Percentiles rank a stretch among this genome's conserved stretches.
Evolutionary conservation across 441 rosid species (phyloP).

Genomic region (Eruca vesicaria): DNA sequence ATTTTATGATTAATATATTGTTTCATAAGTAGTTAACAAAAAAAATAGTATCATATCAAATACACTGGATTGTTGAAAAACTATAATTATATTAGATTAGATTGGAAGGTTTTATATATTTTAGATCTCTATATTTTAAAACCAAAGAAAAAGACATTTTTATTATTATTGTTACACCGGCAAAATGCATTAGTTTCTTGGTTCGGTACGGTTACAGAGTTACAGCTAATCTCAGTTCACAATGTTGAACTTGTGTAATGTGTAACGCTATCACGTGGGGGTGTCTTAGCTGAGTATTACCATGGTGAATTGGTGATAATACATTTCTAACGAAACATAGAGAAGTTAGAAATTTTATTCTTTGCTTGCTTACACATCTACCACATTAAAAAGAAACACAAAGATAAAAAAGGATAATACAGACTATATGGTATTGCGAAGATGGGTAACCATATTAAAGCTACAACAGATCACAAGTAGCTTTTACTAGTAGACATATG

Average conservation of each 20-base stretch:
- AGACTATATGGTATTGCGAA: background rate
- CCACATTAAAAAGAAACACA: background rate
- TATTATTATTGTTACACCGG: background rate
- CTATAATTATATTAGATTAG: too few species aligned
- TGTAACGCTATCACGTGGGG: background rate
- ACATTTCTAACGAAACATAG: background rate
- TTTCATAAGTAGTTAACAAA: too few species aligned
- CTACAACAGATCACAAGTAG: background rate
- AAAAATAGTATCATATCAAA: too few species aligned
- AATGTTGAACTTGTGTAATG: background rate
- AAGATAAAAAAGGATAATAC: background rate
- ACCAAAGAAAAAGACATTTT: background rate
- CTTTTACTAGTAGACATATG: constrained; percentile 28
- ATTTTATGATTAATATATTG: too few species aligned
- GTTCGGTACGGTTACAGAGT: background rate
- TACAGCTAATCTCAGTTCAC: background rate
- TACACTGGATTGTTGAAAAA: too few species aligned
- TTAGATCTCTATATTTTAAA: too few species aligned
- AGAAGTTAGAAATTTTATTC: background rate
- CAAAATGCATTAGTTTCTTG: background rate
- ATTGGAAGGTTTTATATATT: too few species aligned
- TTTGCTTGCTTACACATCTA: background rate
- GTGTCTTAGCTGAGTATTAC: background rate
- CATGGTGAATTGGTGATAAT: background rate
- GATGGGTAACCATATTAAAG: background rate